phyloP scores from a whole-genome alignment of 2,329 filamentous ascomycete genomes.

The Cercospora sp. region DNA sequence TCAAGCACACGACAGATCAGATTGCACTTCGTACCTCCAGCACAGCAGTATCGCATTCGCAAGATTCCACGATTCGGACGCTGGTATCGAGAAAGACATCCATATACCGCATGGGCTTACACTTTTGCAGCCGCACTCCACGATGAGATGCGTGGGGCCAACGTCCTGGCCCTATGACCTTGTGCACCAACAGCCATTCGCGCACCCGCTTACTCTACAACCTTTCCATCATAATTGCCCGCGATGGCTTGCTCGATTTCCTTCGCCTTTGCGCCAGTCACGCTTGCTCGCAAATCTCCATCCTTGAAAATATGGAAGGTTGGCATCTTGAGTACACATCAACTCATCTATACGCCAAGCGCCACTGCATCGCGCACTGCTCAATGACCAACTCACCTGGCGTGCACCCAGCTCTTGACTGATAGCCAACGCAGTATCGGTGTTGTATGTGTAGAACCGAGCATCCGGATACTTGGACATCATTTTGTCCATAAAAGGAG shows the following conservation, averaged over 20 bases:
- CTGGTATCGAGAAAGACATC: not conserved
- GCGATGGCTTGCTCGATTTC: conserved; percentile 34
- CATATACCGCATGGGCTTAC: not conserved
- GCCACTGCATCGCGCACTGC: not conserved
- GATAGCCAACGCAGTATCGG: conserved; percentile 36
- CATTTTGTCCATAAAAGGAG: conserved; percentile 37
- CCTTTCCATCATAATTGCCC: conserved; percentile 35
- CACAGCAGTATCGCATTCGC: not conserved
- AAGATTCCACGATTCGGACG: not conserved
- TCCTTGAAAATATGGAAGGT: conserved; percentile 40
- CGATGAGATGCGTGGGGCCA: not conserved
- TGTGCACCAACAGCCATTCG: not conserved
- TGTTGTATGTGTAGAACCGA: conserved; percentile 36
- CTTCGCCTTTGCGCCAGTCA: conserved; percentile 36
- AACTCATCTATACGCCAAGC: not conserved
- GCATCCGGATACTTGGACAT: conserved; percentile 37
- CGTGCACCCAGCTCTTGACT: conserved; percentile 37
- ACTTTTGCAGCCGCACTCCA: not conserved
- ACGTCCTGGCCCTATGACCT: not conserved
- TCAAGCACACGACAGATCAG: not conserved
- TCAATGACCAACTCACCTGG: not conserved
- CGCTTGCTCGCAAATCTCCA: conserved; percentile 33
- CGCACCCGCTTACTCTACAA: conserved; percentile 20
- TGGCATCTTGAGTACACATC: conserved; percentile 29
- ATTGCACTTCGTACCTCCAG: not conserved